Evolutionary conservation across 768 basidiomycete species (phyloP), one percentile per base, ranked within the genome.

Genomic region (Trametes gibbosa): DNA sequence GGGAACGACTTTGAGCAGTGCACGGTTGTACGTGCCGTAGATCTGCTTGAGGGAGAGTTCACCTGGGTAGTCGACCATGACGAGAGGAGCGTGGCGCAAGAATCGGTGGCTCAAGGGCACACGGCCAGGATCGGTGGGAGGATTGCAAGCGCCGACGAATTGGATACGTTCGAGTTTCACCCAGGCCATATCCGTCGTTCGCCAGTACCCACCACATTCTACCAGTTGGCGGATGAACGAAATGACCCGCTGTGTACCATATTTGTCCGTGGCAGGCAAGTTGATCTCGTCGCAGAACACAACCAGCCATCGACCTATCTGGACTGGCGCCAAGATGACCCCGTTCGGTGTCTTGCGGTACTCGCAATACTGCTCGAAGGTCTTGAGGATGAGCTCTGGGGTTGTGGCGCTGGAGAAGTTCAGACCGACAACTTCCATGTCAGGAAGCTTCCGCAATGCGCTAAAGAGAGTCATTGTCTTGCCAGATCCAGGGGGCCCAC

Each of bases 261-360:
- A 99, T 74, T 95, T 96, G 79, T 99, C 97, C 9, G 87, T 81
- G 16, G 97, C 94, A 2, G 97, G 97, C 4, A 99, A 77, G 70
- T 99, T 99, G 79, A 99, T 98, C 74, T 99, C 97, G 71, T 99
- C 97, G 72, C 97, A 99, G 77, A 99, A 99, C n/a, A 99, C 89
- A 34, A 99, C 95, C 49, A 99, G 82, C 97, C 97, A 99, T 46
- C 95, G 87, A 25, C 96, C 96, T 62, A 98, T 94, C 68, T 98
- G 95, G 3, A 89, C 76, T 10, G 97, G 97, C 3, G 97, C 88
- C 52, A 99, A 84, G 47, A 98, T 84, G 47, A 97, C 91, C n/a
- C 97, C 97, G 67, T 95, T 98, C 13, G 97, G 94, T 4, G 97
- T 98, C 76, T 98, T 98, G 55, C 95, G 83, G 70, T 96, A 98